A percentile compares a stretch with the other conserved stretches of the same genome.
Evolutionary conservation across 2,329 filamentous ascomycete species (phyloP).

Genomic region (Plenodomus biglobosus): DNA sequence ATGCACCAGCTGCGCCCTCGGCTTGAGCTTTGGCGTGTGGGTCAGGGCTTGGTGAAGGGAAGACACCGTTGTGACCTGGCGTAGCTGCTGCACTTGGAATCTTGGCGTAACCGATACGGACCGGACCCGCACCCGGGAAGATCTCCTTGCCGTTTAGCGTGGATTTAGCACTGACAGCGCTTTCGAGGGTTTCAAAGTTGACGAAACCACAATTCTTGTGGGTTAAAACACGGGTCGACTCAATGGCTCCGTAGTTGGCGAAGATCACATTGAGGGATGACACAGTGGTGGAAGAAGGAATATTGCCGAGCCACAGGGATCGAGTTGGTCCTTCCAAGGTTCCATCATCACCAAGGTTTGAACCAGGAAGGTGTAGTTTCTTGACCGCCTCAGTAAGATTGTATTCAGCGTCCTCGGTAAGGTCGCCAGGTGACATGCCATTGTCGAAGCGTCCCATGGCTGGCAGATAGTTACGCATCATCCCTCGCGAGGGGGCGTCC

Average conservation of each 20-base stretch:
- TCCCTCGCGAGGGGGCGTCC: slow-evolving; percentile 70
- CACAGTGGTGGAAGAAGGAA: slow-evolving; percentile 93
- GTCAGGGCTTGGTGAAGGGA: slow-evolving; percentile 88
- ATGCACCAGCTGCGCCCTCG: slow-evolving; percentile 40
- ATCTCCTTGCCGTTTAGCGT: slow-evolving; percentile 96
- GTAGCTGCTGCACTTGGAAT: slow-evolving; percentile 87
- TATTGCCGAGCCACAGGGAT: slow-evolving; percentile 95
- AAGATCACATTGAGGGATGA: slow-evolving; percentile 96
- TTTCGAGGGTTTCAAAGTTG: slow-evolving; percentile 91
- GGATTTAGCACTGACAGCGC: slow-evolving; percentile 83
- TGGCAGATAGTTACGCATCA: slow-evolving; percentile 70
- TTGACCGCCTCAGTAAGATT: slow-evolving; percentile 81
- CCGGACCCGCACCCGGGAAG: slow-evolving; percentile 91
- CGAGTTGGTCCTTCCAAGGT: slow-evolving; percentile 87
- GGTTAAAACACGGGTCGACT: slow-evolving; percentile 89
- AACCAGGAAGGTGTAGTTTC: slow-evolving; percentile 60
- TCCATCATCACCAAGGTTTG: slow-evolving; percentile 73
- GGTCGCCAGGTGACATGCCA: slow-evolving; percentile 72
- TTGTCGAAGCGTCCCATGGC: slow-evolving; percentile 59
- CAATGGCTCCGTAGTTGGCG: slow-evolving; percentile 84
- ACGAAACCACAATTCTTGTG: slow-evolving; percentile 99
- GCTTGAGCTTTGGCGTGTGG: slow-evolving; percentile 64
- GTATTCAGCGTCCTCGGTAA: slow-evolving; percentile 76
- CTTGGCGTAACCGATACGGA: slow-evolving; percentile 96
- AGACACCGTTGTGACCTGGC: slow-evolving; percentile 83